Conservation (phyloP, 2,329 filamentous ascomycete species). For the Arthrobotrys megalospora region DNA sequence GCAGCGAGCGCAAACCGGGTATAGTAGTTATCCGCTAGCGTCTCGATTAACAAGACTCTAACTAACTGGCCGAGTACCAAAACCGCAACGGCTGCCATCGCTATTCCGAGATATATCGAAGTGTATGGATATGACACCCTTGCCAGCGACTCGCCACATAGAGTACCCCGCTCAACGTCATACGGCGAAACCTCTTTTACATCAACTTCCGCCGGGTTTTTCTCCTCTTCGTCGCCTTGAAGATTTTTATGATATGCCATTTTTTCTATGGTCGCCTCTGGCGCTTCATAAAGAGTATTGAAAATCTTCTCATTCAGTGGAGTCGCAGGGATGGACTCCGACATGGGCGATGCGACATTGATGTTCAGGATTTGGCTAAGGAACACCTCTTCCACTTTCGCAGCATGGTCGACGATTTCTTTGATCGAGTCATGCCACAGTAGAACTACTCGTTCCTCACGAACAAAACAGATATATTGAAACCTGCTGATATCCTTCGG, state of each 20-base stretch:
- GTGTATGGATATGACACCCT: slow-evolving; percentile 34
- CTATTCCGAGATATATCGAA: slow-evolving; percentile 43
- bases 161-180: slow-evolving; percentile 45
- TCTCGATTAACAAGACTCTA: slow-evolving; percentile 33
- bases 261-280: slow-evolving; percentile 45
- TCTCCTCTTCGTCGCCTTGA: slow-evolving; percentile 24
- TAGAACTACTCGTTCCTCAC: slow-evolving; percentile 68
- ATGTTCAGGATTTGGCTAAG: slow-evolving; percentile 55
- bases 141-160: slow-evolving; percentile 36
- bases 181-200: slow-evolving; percentile 33
- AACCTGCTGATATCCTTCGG: slow-evolving; percentile 68
- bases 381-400: slow-evolving; percentile 62
- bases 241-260: slow-evolving; percentile 37
- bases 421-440: slow-evolving; percentile 69
- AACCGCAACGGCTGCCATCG: slow-evolving; percentile 41
- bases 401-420: slow-evolving; percentile 68
- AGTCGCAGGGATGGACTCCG: not conserved
- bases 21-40: slow-evolving; percentile 37
- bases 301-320: slow-evolving; percentile 29
- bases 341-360: slow-evolving; percentile 26
- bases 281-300: slow-evolving; percentile 42
- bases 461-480: slow-evolving; percentile 69
- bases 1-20: slow-evolving; percentile 27
- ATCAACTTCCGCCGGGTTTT: slow-evolving; percentile 1
- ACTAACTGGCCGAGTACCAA: slow-evolving; percentile 43